These are phyloP conservation scores for Nigrospora osmanthi DNA, from an alignment of 2,329 filamentous ascomycete species.

Conservation along the genomic window DNA sequence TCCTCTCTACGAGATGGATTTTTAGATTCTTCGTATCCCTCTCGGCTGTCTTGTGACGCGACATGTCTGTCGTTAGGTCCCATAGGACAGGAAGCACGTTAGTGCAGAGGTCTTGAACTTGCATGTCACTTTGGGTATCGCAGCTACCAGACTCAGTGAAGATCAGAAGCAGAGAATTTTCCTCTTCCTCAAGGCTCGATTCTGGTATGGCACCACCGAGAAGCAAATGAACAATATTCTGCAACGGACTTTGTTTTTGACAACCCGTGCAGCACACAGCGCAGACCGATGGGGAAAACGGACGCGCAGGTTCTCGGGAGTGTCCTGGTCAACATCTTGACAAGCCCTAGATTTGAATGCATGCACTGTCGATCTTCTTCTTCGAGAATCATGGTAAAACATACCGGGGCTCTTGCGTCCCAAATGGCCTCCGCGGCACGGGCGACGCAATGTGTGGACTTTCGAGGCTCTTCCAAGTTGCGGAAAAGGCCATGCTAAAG, in stretches of 20 bases:
- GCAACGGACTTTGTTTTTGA: conserved; percentile 5
- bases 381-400: neutral
- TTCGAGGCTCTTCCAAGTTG: conserved; percentile 4
- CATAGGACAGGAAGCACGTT: too few relatives aligned
- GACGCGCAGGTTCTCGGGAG: neutral
- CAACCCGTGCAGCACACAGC: conserved; percentile 1
- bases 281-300: neutral
- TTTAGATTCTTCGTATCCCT: too few relatives aligned
- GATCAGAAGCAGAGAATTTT: conserved; percentile 1
- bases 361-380: neutral
- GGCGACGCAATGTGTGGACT: conserved; percentile 5
- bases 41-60: too few relatives aligned
- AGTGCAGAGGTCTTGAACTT: conserved; percentile 2
- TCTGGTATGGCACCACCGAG: conserved; percentile 3
- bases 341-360: neutral
- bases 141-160: neutral
- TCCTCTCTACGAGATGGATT: too few relatives aligned
- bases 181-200: conserved; percentile 3
- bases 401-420: neutral
- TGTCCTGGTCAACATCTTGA: neutral
- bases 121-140: neutral
- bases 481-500: neutral
- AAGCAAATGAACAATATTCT: neutral
- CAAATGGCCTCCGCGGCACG: conserved; percentile 6
- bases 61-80: too few relatives aligned